Evolutionary conservation across 495 filamentous ascomycete genomes (phyloP).

Genomic region (Aspergillus hancockii): DNA sequence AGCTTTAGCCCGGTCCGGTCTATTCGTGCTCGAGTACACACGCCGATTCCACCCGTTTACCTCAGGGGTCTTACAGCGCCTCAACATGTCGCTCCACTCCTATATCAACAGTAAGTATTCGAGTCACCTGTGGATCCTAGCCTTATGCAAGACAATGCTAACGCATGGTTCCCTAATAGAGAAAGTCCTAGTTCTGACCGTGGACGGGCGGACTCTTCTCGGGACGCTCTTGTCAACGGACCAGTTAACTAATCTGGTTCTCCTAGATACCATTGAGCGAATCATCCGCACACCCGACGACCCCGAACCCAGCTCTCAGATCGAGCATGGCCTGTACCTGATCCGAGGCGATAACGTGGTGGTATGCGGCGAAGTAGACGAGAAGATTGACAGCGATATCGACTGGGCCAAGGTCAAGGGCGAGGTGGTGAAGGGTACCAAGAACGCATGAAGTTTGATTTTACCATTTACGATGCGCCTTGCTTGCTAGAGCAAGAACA

Average conservation of each 20-base stretch:
- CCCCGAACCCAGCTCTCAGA: slow-evolving; percentile 74
- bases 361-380: slow-evolving; percentile 86
- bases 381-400: slow-evolving; percentile 81
- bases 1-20: background rate
- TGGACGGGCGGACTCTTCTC: slow-evolving; percentile 85
- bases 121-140: background rate
- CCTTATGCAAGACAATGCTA: slow-evolving; percentile 17
- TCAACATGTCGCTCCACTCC: slow-evolving; percentile 62
- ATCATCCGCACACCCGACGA: slow-evolving; percentile 85
- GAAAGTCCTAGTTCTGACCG: slow-evolving; percentile 87
- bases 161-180: slow-evolving; percentile 57
- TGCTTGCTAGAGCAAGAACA: background rate
- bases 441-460: slow-evolving; percentile 58
- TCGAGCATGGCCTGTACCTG: slow-evolving; percentile 84
- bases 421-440: slow-evolving; percentile 78
- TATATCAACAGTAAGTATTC: slow-evolving; percentile 64
- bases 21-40: background rate
- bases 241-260: slow-evolving; percentile 89
- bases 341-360: slow-evolving; percentile 94
- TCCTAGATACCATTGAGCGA: slow-evolving; percentile 81
- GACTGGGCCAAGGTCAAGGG: slow-evolving; percentile 90
- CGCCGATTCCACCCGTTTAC: background rate
- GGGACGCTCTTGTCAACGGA: slow-evolving; percentile 86
- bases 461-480: background rate
- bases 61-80: slow-evolving; percentile 1